These are phyloP conservation scores for Suillus variegatus DNA, from an alignment of 768 basidiomycete genomes.

Conservation along the genomic window DNA sequence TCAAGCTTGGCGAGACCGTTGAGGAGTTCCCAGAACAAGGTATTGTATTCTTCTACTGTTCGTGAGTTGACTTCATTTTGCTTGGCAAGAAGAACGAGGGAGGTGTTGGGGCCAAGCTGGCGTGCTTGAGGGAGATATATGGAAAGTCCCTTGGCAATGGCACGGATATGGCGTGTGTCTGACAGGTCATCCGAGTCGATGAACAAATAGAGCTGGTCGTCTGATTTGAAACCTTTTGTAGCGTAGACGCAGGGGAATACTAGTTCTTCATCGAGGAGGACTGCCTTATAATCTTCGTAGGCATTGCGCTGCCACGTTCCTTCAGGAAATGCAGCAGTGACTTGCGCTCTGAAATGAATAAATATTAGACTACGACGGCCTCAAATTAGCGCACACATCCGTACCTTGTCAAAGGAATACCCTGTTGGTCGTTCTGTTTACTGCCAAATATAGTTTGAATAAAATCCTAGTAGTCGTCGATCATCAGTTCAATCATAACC, in stretches of 20 bases:
- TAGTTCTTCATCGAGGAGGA: constrained; percentile 23
- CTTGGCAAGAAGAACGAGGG: constrained; percentile 20
- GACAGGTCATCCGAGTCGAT: constrained; percentile 26
- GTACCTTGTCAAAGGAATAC: constrained; percentile 21
- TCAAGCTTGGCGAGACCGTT: constrained; percentile 21
- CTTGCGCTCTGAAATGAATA: constrained; percentile 16
- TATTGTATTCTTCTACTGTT: constrained; percentile 22
- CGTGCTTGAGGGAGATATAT: constrained; percentile 19
- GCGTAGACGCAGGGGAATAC: constrained; percentile 25
- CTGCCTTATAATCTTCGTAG: constrained; percentile 22
- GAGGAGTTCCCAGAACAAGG: constrained; percentile 21
- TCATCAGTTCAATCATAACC: not conserved
- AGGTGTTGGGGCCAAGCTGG: constrained; percentile 22
- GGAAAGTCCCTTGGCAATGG: constrained; percentile 18
- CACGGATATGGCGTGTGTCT: constrained; percentile 20
- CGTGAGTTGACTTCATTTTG: constrained; percentile 10
- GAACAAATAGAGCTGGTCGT: constrained; percentile 22
- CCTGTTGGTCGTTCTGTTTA: constrained; percentile 3
- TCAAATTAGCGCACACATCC: too few relatives aligned
- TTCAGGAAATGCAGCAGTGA: constrained; percentile 11
- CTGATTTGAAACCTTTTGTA: constrained; percentile 24
- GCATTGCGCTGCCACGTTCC: constrained; percentile 21
- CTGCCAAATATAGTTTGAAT: constrained; percentile 4
- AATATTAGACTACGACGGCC: not conserved
- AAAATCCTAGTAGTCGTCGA: constrained; percentile 7